Evolutionary conservation across 2,329 filamentous ascomycete species (phyloP).

Genomic region (Xylariaceae sp.): DNA sequence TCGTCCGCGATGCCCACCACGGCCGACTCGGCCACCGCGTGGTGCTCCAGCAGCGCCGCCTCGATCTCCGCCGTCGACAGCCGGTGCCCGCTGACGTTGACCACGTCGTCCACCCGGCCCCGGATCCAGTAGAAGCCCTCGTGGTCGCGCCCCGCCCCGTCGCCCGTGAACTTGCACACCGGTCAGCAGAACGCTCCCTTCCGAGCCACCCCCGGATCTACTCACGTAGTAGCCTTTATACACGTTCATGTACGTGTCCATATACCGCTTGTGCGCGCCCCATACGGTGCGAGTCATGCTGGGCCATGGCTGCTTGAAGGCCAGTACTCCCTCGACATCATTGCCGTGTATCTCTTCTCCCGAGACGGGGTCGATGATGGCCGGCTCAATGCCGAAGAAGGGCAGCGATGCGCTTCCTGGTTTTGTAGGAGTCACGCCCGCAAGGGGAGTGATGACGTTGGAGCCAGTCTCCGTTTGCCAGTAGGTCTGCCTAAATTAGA

Average conservation of each 20-base stretch:
- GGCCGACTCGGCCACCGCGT: slow-evolving; percentile 82
- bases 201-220: no score
- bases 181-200: no score
- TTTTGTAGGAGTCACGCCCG: slow-evolving; percentile 91
- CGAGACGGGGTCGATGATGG: slow-evolving; percentile 92
- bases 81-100: slow-evolving; percentile 95
- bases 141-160: slow-evolving; percentile 91
- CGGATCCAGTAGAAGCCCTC: slow-evolving; percentile 99
- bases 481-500: slow-evolving; percentile 80
- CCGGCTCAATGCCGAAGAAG: slow-evolving; percentile 97
- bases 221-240: slow-evolving; percentile 97
- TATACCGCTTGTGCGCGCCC: slow-evolving; percentile 95
- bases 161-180: slow-evolving; percentile 66
- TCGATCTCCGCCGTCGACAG: slow-evolving; percentile 97
- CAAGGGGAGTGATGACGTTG: slow-evolving; percentile 88
- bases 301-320: slow-evolving; percentile 96
- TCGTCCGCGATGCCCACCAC: slow-evolving; percentile 92
- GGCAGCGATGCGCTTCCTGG: slow-evolving; percentile 91
- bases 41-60: slow-evolving; percentile 89
- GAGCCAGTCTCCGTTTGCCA: slow-evolving; percentile 99
- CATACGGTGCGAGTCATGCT: slow-evolving; percentile 98
- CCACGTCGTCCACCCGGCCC: slow-evolving; percentile 94
- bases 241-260: slow-evolving; percentile 96
- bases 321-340: slow-evolving; percentile 92
- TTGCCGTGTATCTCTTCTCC: slow-evolving; percentile 91